phyloP scores from a whole-genome alignment of 805 yeast genomes.

The Candida ovalis region DNA sequence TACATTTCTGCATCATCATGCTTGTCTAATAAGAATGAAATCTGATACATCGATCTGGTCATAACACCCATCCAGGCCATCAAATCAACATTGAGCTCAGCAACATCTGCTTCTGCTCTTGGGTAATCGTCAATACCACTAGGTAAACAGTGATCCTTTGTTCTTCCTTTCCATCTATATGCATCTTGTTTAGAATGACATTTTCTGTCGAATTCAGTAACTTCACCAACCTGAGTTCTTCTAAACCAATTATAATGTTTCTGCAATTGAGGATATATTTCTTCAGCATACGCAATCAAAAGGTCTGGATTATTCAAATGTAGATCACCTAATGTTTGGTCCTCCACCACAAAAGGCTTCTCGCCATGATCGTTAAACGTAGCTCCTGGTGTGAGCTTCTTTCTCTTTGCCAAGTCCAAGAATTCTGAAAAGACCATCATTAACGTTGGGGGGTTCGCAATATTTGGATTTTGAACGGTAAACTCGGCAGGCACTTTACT shows the following conservation, averaged over 20 bases:
- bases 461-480: constrained; percentile 78
- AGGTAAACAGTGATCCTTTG: constrained; percentile 79
- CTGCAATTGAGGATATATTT: constrained; percentile 72
- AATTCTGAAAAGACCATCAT: constrained; percentile 66
- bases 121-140: constrained; percentile 97
- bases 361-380: constrained; percentile 26
- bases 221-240: constrained; percentile 70
- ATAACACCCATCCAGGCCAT: constrained; percentile 92
- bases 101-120: constrained; percentile 78
- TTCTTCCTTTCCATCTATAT: constrained; percentile 92
- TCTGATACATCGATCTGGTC: constrained; percentile 74
- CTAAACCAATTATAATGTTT: constrained; percentile 85
- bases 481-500: constrained; percentile 82
- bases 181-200: constrained; percentile 53
- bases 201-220: constrained; percentile 65
- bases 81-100: constrained; percentile 87
- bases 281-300: constrained; percentile 51
- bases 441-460: constrained; percentile 95
- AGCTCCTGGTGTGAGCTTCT: constrained; percentile 9
- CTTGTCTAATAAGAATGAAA: constrained; percentile 61
- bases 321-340: constrained; percentile 42
- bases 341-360: constrained; percentile 19
- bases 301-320: constrained; percentile 58
- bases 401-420: constrained; percentile 41
- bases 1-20: constrained; percentile 57